Evolutionary conservation across 371 early-diverging fungal species (phyloP), one percentile per base, ranked within the genome.

Genomic region (Apophysomyces variabilis): DNA sequence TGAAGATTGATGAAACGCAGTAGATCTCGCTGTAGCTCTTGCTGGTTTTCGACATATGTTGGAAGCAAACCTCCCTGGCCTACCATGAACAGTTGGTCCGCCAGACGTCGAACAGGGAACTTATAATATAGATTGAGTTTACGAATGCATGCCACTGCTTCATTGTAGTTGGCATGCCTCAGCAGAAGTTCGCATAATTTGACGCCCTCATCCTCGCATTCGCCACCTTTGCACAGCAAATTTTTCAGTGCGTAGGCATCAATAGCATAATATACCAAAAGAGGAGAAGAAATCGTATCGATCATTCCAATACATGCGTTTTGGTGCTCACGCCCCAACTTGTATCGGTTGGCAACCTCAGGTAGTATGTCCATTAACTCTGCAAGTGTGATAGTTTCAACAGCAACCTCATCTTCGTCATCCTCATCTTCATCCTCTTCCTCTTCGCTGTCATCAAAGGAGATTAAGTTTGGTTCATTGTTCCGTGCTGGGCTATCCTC

Each of bases 181-280:
- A 78, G 56, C 2, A 82, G 41, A 39, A 64, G 46, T 9, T 56
- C 57, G 38, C 71, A 73, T 26, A 82, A 45, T 9, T 66, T 61
- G 0, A 70, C 65, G 1, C 83, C 83, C 9, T 76, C 68, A 2
- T 73, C 60, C 54, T 78, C 75, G n/a, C 54, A 62, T 32, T 70
- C 69, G 50, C 76, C 71, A 1, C 64, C 76, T n/a, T 41, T n/a
- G 8, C 66, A 46, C 38, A 76, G 56, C 4, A 78, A 6, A 1
- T 62, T 9, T 2, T 47, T 13, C 1, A 81, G 32, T 12, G 68
- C 45, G 54, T 71, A 81, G 0, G 69, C 66, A 14, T 74, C 71
- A 60, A 81, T 70, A 2, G 78, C 76, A 65, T 81, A 79, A 38
- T 79, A 77, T 0, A 79, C 45, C 38, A 79, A 61, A 16, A 75